phyloP scores from a whole-genome alignment of 129 eudicot genomes.

The Flaveria robusta region DNA sequence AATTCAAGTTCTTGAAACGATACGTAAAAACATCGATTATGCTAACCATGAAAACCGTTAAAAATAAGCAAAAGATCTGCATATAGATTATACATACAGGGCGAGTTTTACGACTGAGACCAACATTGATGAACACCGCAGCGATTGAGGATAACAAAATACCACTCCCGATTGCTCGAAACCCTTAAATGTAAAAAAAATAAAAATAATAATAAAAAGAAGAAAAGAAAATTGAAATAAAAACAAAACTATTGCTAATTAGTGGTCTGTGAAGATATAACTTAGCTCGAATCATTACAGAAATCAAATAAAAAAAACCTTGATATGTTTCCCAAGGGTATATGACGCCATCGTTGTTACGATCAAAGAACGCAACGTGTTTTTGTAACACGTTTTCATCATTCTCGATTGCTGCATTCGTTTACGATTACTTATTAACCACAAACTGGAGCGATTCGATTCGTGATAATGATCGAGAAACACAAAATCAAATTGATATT shows the following conservation, averaged over 20 bases:
- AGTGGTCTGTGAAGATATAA: too few relatives aligned
- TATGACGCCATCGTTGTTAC: slow-evolving; percentile 67
- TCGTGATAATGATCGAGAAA: not conserved
- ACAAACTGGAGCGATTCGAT: not conserved
- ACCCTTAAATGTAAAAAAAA: slow-evolving; percentile 37
- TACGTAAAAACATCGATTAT: too few relatives aligned
- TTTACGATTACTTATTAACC: not conserved
- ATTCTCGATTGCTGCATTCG: slow-evolving; percentile 36
- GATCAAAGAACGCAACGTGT: slow-evolving; percentile 77
- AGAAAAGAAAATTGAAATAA: too few relatives aligned
- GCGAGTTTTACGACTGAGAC: slow-evolving; percentile 75
- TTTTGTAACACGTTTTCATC: slow-evolving; percentile 49
- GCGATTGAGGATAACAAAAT: slow-evolving; percentile 56
- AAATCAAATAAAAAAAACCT: slow-evolving; percentile 38
- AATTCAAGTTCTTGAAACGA: too few relatives aligned
- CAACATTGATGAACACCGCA: slow-evolving; percentile 54
- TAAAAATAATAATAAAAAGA: not conserved
- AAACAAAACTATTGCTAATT: too few relatives aligned
- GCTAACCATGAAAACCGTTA: not conserved
- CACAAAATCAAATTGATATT: not conserved
- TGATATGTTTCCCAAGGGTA: slow-evolving; percentile 78
- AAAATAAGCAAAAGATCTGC: not conserved
- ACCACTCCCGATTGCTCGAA: slow-evolving; percentile 79
- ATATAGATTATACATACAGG: slow-evolving; percentile 44
- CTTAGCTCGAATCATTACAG: not conserved